Percentiles rank a stretch among this genome's conserved stretches.
These are phyloP conservation scores for Diaporthe helianthi DNA, from an alignment of 2,329 filamentous ascomycete genomes.

Conservation along the genomic window DNA sequence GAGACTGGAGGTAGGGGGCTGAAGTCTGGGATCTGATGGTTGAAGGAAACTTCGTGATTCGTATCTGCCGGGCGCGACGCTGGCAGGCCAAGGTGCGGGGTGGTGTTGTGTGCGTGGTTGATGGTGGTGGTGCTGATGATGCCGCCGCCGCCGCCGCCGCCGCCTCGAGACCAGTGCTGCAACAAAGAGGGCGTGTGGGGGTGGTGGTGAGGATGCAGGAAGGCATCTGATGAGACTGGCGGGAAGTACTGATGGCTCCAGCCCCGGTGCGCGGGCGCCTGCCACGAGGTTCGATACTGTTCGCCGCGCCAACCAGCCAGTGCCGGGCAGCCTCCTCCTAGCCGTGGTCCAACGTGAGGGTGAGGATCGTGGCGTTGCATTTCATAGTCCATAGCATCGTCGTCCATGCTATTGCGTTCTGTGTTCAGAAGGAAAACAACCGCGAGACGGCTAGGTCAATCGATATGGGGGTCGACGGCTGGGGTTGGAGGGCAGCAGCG, in stretches of 20 bases:
- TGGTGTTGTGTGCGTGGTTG: neutral
- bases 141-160: neutral
- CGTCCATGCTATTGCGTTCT: slow-evolving; percentile 23
- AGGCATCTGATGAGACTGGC: slow-evolving; percentile 23
- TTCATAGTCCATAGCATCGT: slow-evolving; percentile 46
- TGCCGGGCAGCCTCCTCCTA: slow-evolving; percentile 29
- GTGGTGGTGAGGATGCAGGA: slow-evolving; percentile 16
- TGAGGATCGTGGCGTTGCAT: slow-evolving; percentile 40
- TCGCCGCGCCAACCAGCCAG: slow-evolving; percentile 29
- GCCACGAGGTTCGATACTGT: slow-evolving; percentile 18
- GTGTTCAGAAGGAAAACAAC: neutral
- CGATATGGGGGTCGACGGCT: neutral
- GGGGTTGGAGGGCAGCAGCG: neutral
- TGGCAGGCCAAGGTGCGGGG: slow-evolving; percentile 9
- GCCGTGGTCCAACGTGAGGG: slow-evolving; percentile 27
- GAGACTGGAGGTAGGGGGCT: slow-evolving; percentile 18
- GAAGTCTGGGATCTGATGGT: slow-evolving; percentile 21
- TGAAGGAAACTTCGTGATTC: slow-evolving; percentile 10
- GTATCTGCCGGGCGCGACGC: slow-evolving; percentile 17
- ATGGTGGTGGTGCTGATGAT: neutral
- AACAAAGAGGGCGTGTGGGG: slow-evolving; percentile 3
- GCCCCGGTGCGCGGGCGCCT: slow-evolving; percentile 18
- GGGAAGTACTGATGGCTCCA: slow-evolving; percentile 29
- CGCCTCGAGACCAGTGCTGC: slow-evolving; percentile 16
- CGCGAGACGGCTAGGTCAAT: neutral